Conservation (phyloP, 208 protist genomes). For the Acanthamoeba sp. region DNA sequence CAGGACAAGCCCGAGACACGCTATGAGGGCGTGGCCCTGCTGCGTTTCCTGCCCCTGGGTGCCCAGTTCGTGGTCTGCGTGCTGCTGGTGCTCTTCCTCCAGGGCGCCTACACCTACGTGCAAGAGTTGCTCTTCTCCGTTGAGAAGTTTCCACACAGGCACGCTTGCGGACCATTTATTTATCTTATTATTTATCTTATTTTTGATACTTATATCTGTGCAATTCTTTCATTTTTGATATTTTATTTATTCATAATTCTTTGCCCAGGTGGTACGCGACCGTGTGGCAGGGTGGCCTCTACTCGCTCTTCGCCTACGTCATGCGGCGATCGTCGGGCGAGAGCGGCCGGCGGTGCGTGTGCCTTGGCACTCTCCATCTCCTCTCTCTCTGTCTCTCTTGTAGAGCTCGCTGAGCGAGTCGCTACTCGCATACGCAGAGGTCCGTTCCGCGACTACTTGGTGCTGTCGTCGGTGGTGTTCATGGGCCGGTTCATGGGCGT, state of each 20-base stretch:
- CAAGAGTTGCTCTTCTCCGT: constrained; percentile 44
- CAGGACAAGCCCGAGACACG: neutral
- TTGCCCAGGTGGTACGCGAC: constrained; percentile 26
- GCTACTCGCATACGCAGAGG: too few relatives aligned
- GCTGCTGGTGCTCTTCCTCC: constrained; percentile 14
- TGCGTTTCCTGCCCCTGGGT: neutral
- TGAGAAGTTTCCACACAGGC: constrained; percentile 9
- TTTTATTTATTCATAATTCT: neutral
- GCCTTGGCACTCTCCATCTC: too few relatives aligned
- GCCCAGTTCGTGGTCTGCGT: constrained; percentile 46
- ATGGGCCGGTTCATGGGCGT: constrained; percentile 52
- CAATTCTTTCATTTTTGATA: neutral
- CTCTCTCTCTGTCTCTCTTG: neutral
- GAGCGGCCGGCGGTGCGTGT: neutral
- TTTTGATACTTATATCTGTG: neutral
- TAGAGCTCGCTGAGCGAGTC: too few relatives aligned
- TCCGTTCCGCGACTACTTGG: constrained; percentile 10
- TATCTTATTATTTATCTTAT: neutral
- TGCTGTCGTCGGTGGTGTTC: constrained; percentile 43
- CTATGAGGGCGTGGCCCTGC: neutral
- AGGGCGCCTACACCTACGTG: constrained; percentile 50
- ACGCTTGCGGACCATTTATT: neutral
- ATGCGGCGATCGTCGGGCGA: constrained; percentile 19
- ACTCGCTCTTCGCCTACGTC: constrained; percentile 15
- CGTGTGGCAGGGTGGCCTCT: constrained; percentile 39